phyloP scores from a whole-genome alignment of 2,329 filamentous ascomycete species.

The Falciphora oryzae region DNA sequence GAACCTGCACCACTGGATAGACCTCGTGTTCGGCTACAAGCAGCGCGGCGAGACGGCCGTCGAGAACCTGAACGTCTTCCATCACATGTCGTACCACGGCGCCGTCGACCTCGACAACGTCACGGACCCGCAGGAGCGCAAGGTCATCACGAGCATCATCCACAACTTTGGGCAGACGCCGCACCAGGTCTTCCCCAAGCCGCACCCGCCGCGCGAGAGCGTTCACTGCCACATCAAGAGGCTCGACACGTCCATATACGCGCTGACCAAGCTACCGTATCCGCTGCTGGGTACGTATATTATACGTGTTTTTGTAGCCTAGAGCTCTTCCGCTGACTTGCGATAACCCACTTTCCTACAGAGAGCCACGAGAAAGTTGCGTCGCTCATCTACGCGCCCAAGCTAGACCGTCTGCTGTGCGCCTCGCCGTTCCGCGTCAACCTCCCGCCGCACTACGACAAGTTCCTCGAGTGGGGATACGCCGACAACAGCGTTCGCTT shows the following conservation, averaged over 20 bases:
- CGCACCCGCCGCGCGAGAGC: constrained; percentile 73
- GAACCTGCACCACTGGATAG: constrained; percentile 90
- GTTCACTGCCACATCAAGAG: constrained; percentile 57
- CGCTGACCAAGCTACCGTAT: constrained; percentile 70
- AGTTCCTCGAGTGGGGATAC: constrained; percentile 94
- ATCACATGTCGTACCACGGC: constrained; percentile 90
- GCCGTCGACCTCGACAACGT: constrained; percentile 91
- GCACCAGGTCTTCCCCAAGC: constrained; percentile 81
- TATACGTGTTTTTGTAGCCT: neutral
- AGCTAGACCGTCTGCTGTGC: constrained; percentile 76
- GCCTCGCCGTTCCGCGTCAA: constrained; percentile 81
- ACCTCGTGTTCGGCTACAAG: constrained; percentile 89
- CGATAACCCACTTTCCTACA: constrained; percentile 17
- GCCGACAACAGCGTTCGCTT: constrained; percentile 90
- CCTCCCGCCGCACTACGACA: constrained; percentile 79
- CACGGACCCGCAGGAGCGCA: constrained; percentile 76
- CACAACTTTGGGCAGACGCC: constrained; percentile 99
- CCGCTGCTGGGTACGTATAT: constrained; percentile 58
- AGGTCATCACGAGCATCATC: constrained; percentile 90
- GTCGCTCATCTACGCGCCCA: constrained; percentile 70
- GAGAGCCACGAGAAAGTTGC: constrained; percentile 73
- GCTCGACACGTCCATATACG: constrained; percentile 72
- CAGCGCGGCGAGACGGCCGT: constrained; percentile 89
- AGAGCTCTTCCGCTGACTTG: neutral
- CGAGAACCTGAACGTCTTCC: constrained; percentile 91